Base-by-base conservation (phyloP, 495 filamentous ascomycete genomes). In the Penicillium roqueforti region DNA sequence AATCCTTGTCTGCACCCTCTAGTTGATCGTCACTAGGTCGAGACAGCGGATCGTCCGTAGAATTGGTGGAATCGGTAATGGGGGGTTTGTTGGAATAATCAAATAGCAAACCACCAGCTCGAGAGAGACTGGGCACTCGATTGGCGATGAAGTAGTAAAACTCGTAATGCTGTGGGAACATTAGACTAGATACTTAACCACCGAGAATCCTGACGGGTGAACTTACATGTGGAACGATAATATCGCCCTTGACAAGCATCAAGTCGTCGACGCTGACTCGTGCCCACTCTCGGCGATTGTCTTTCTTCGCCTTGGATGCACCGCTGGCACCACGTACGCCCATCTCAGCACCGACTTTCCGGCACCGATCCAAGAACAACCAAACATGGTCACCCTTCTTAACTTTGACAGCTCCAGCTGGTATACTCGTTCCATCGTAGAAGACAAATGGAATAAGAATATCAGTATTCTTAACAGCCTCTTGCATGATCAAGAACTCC, bases 131-230 rank as follows among this genome's bases (percentile, higher is more conserved):
- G 22, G 88, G 87, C 0, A 91, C 84, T 54, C 85, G 82, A 76
- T 97, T 97, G 65, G 92, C 87, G 61, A 97, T 88, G 71, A 97
- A 97, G 74, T 93, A 91, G 66, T 97, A 92, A 63, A 97, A 88
- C 50, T 96, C 91, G 63, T 93, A 96, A 69, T 98, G 93, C 91
- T 96, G 62, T 14, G 57, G 22, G 3, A 34, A 32, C 44, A 47
- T 74, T 34, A 75, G 65, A 52, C 34, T 11, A 28, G n/a, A 28
- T 19, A 18, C 13, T 26, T 16, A 28, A 50, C 22, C 8, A 13
- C 11, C 34, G n/a, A 6, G 14, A 5, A 39, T 28, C 29, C 10
- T 37, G 14, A 18, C 37, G 14, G 38, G 19, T 25, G 13, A 45
- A 83, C 87, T 77, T 75, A 95, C 91, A 77, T 97, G 93, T 43